Percentiles rank a stretch among this genome's conserved stretches.
Conservation (phyloP, 129 eudicot genomes). For the Chrysanthemum seticuspe region DNA sequence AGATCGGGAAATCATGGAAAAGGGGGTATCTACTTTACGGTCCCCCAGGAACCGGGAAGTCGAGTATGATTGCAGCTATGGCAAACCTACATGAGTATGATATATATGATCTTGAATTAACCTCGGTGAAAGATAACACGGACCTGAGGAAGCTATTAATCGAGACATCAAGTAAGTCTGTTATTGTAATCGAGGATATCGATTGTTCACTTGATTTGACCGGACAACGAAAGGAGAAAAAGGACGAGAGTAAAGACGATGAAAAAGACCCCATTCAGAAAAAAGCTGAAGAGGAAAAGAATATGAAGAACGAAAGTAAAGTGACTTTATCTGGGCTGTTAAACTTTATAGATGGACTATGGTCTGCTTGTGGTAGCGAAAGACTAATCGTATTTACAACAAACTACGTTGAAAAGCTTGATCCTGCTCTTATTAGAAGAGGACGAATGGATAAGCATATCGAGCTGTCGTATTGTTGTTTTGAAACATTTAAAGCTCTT, state of each 20-base stretch:
- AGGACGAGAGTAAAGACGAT: neutral
- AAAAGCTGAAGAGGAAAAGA: neutral
- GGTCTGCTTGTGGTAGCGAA: constrained; percentile 42
- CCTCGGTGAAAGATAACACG: constrained; percentile 38
- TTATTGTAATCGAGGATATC: constrained; percentile 50
- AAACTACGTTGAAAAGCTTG: constrained; percentile 45
- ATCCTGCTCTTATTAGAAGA: constrained; percentile 44
- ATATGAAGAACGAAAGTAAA: neutral
- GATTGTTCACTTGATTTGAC: constrained; percentile 42
- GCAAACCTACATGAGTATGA: constrained; percentile 45
- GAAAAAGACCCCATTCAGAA: neutral
- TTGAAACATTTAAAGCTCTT: constrained; percentile 38
- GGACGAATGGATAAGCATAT: constrained; percentile 55
- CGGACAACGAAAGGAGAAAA: neutral
- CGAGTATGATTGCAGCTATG: constrained; percentile 59
- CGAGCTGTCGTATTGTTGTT: constrained; percentile 42
- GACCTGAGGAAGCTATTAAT: constrained; percentile 41
- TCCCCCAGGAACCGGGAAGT: constrained; percentile 59
- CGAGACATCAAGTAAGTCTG: constrained; percentile 40
- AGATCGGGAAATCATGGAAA: constrained; percentile 54
- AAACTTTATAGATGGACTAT: constrained; percentile 43
- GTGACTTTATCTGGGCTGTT: constrained; percentile 36
- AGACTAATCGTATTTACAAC: constrained; percentile 37
- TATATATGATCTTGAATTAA: constrained; percentile 40
- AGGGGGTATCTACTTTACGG: constrained; percentile 51